A percentile compares a stretch with the other conserved stretches of the same genome.
Conservation (phyloP, 306 rosid genomes). For the Calophaca sinica region DNA sequence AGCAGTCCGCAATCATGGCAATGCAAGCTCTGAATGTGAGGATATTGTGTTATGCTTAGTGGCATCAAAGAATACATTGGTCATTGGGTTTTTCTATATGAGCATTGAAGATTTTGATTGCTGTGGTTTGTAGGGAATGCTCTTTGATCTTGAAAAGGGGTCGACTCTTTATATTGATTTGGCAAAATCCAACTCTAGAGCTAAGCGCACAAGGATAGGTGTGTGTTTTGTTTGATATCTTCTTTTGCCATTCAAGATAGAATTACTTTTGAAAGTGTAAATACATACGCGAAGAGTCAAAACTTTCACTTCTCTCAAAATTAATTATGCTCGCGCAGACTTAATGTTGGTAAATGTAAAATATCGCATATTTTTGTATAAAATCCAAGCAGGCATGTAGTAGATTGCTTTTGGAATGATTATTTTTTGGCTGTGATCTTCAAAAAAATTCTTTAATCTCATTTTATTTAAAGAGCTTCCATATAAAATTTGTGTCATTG, state of each 20-base stretch:
- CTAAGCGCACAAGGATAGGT: slow-evolving; percentile 81
- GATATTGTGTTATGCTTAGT: slow-evolving; percentile 24
- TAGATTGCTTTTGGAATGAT: slow-evolving; percentile 43
- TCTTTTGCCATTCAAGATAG: background rate
- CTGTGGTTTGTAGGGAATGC: slow-evolving; percentile 81
- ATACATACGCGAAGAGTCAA: background rate
- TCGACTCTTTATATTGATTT: slow-evolving; percentile 85
- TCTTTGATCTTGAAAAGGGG: slow-evolving; percentile 94
- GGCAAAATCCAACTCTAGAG: slow-evolving; percentile 93
- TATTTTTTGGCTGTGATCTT: background rate
- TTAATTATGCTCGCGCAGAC: background rate
- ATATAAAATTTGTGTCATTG: slow-evolving; percentile 33
- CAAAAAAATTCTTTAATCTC: background rate
- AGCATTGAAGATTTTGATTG: slow-evolving; percentile 20
- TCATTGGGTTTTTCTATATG: slow-evolving; percentile 18
- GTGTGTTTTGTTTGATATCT: slow-evolving; percentile 17
- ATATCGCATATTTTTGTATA: background rate
- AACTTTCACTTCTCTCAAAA: background rate
- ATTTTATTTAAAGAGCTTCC: slow-evolving; percentile 25
- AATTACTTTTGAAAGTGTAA: slow-evolving; percentile 5
- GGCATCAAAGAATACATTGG: background rate
- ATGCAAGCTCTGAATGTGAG: slow-evolving; percentile 91
- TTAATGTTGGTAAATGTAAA: background rate
- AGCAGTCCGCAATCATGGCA: slow-evolving; percentile 82
- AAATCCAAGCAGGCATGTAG: background rate